Conservation (phyloP, 2,329 filamentous ascomycete genomes). For the Xenosphaeropsis pyriputrescens region DNA sequence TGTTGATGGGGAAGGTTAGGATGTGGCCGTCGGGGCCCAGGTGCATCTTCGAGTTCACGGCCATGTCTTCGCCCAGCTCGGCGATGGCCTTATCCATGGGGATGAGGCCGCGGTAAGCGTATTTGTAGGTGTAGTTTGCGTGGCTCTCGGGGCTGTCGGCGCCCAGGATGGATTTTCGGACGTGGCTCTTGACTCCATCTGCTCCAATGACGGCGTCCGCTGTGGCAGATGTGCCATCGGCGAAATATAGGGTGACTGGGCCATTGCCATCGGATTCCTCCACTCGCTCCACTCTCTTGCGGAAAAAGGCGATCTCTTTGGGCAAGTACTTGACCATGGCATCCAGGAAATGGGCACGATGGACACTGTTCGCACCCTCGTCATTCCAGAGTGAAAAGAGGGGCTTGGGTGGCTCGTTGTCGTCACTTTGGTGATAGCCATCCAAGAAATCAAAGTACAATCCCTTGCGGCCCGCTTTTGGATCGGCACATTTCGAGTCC, state of each 20-base stretch:
- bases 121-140: slow-evolving; percentile 35
- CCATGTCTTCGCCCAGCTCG: slow-evolving; percentile 31
- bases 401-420: no score
- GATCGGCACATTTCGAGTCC: no score
- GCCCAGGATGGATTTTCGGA: slow-evolving; percentile 36
- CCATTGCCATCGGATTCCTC: slow-evolving; percentile 9
- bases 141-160: slow-evolving; percentile 10
- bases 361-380: slow-evolving; percentile 7
- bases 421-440: no score
- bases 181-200: slow-evolving; percentile 46
- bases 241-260: slow-evolving; percentile 21
- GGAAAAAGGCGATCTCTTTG: slow-evolving; percentile 18
- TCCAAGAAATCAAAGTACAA: no score
- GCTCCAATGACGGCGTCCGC: slow-evolving; percentile 39
- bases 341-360: slow-evolving; percentile 17
- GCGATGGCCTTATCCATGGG: slow-evolving; percentile 37
- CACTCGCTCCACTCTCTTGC: slow-evolving; percentile 20
- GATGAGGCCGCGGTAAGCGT: slow-evolving; percentile 46
- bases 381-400: no score
- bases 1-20: slow-evolving; percentile 45
- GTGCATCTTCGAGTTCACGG: slow-evolving; percentile 29
- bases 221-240: slow-evolving; percentile 26
- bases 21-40: slow-evolving; percentile 38
- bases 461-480: no score
- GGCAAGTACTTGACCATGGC: slow-evolving; percentile 21